Evolutionary conservation across 169 alveolate species (phyloP).

Genomic region (Plasmodium malariae): DNA sequence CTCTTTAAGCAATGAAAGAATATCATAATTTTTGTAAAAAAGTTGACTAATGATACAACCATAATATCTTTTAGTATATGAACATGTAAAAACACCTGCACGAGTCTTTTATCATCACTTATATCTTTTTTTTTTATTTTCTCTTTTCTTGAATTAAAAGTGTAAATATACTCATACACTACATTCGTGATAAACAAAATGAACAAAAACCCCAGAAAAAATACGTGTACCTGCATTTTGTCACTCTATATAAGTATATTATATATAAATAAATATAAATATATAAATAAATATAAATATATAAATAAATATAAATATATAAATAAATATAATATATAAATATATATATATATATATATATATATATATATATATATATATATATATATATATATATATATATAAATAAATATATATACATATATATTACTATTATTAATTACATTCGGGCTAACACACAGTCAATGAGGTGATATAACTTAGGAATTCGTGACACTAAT

Average conservation of each 20-base stretch:
- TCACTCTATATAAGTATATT: background rate
- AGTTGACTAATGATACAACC: background rate
- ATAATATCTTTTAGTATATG: slow-evolving; percentile 27
- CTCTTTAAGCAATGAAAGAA: background rate
- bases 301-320: background rate
- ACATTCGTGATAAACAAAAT: slow-evolving; percentile 5
- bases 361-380: background rate
- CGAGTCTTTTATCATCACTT: background rate
- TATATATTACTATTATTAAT: no score
- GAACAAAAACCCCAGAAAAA: background rate
- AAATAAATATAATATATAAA: background rate
- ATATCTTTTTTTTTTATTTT: background rate
- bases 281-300: background rate
- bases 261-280: background rate
- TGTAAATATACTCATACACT: slow-evolving; percentile 36
- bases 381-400: background rate
- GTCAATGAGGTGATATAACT: no score
- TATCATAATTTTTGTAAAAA: slow-evolving; percentile 18
- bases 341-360: background rate
- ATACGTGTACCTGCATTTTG: background rate
- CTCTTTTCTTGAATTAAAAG: slow-evolving; percentile 9
- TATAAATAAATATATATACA: background rate
- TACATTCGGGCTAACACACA: no score
- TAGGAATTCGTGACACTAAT: no score
- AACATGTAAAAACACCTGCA: slow-evolving; percentile 30